A percentile compares a stretch with the other conserved stretches of the same genome.
These are phyloP conservation scores for Lycium ferocissimum DNA, from an alignment of 257 asterid genomes.

Conservation along the genomic window DNA sequence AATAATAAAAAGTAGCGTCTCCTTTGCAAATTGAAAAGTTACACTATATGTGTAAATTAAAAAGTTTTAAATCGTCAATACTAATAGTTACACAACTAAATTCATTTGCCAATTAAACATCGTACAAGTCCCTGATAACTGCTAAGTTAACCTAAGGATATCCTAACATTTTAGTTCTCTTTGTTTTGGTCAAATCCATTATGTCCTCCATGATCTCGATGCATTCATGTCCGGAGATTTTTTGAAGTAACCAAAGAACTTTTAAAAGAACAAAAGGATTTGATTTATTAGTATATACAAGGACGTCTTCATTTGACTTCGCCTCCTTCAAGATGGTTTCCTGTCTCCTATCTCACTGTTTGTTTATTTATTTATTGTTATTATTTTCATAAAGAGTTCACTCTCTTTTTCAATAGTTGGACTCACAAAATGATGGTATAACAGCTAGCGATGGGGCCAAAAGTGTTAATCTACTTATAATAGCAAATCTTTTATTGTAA, in stretches of 20 bases:
- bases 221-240: conserved; percentile 21
- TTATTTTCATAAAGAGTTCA: not conserved
- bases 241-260: not conserved
- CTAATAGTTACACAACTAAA: not conserved
- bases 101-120: not conserved
- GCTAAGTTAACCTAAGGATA: not conserved
- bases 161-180: not conserved
- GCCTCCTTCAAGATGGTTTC: conserved; percentile 18
- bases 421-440: conserved; percentile 9
- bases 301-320: conserved; percentile 14
- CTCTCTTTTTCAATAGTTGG: not conserved
- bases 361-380: not conserved
- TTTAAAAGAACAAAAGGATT: conserved; percentile 12
- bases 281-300: not conserved
- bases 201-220: conserved; percentile 27
- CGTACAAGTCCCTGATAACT: not conserved
- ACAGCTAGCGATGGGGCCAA: not conserved
- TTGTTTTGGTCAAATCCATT: conserved; percentile 4
- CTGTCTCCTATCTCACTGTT: not conserved
- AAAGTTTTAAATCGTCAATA: no score
- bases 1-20: not conserved
- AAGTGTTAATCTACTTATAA: not conserved
- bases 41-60: no score
- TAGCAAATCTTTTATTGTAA: not conserved
- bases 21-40: no score